Evolutionary conservation across 495 filamentous ascomycete genomes (phyloP).

Genomic region (Aspergillus homomorphus): DNA sequence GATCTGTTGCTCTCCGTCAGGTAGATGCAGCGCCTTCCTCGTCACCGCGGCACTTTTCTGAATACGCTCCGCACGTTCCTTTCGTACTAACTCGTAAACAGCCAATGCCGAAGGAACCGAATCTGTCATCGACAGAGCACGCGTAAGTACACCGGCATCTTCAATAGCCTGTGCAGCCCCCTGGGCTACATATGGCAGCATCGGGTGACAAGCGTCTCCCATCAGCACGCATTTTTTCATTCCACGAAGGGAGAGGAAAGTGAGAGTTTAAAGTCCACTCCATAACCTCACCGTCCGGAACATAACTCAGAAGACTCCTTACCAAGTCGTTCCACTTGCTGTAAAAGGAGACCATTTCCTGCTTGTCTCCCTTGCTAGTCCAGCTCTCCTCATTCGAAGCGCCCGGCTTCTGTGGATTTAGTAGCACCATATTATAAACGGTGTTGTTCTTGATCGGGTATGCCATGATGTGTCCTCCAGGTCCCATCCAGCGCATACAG

Average conservation of each 20-base stretch:
- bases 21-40: background rate
- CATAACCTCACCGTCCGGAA: background rate
- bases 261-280: background rate
- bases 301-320: background rate
- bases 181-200: background rate
- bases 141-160: background rate
- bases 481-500: background rate
- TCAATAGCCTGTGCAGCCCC: background rate
- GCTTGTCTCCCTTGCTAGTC: constrained; percentile 1
- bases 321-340: background rate
- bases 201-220: constrained; percentile 12
- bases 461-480: constrained; percentile 2
- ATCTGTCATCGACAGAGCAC: background rate
- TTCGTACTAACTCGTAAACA: background rate
- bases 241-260: background rate
- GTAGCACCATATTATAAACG: constrained; percentile 3
- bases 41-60: background rate
- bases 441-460: constrained; percentile 5
- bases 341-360: background rate
- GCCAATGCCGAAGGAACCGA: background rate
- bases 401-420: constrained; percentile 1
- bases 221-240: background rate
- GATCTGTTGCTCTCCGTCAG: background rate
- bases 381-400: constrained; percentile 1
- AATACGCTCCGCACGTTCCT: background rate